These are phyloP conservation scores for Hygrophorus russula DNA, from an alignment of 768 basidiomycete species.

Conservation along the genomic window DNA sequence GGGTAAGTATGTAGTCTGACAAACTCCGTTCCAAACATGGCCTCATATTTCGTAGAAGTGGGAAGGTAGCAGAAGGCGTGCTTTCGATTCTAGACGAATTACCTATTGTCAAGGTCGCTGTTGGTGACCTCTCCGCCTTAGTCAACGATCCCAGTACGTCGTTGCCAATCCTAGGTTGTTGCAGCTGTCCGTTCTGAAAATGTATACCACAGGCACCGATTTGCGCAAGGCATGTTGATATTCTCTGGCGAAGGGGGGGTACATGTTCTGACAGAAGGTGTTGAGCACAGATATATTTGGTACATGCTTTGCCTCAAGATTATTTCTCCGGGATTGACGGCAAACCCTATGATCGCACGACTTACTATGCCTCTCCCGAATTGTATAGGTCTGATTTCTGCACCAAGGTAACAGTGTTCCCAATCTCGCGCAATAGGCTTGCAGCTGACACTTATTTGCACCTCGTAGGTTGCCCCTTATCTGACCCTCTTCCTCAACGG, in stretches of 20 bases:
- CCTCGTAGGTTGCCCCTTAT: constrained; percentile 68
- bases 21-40: constrained; percentile 1
- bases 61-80: constrained; percentile 75
- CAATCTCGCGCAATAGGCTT: not conserved
- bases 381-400: constrained; percentile 59
- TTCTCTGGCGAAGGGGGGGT: no score
- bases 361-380: constrained; percentile 68
- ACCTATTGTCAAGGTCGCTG: constrained; percentile 47
- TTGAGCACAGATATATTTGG: constrained; percentile 52
- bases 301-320: constrained; percentile 56
- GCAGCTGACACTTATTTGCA: not conserved
- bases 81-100: constrained; percentile 63
- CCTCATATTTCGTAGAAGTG: constrained; percentile 35
- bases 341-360: constrained; percentile 41
- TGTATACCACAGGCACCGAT: constrained; percentile 33
- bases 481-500: constrained; percentile 81
- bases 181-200: not conserved
- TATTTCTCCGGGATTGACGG: constrained; percentile 59
- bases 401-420: constrained; percentile 35
- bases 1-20: constrained; percentile 37
- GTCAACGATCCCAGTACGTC: constrained; percentile 39
- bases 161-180: not conserved
- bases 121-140: constrained; percentile 45
- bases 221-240: constrained; percentile 45
- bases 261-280: no score